Evolutionary conservation across 495 filamentous ascomycete species (phyloP), one percentile per base, ranked within the genome.

Genomic region (Aspergillus leporis): DNA sequence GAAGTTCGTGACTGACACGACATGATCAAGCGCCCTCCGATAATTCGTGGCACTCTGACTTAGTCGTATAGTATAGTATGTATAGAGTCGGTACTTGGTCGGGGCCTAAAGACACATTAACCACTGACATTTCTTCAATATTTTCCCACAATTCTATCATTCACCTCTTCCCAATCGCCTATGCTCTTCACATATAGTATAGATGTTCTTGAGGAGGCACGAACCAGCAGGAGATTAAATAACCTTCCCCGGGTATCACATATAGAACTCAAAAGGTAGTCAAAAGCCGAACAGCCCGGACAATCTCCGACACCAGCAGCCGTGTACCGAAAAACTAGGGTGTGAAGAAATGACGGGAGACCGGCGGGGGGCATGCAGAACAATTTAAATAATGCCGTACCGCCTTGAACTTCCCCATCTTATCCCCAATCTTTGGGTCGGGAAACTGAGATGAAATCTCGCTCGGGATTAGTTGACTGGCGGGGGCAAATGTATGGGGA

Each of bases 1-100:
- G 73, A 70, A 23, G 66, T 63, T 55, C 69, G 67, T 6, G 68
- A 55, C 23, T 67, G 41, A 56, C 74, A 77, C 38, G 71, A 62
- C 73, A 77, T 77, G 38, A 34, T 60, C 5, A 36, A 57, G 23
- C 56, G 21, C 12, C 12, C 3, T 22, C 5, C 28, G 28, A 25
- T 12, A 25, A 10, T n/a, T 46, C 13, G 7, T 18, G n/a, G 41
- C 38, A 46, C 5, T 9, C 25, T 3, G 9, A 6, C 2, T 19
- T 3, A 14, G 19, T 47, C 43, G 43, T 21, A 47, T 47, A 47
- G 9, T 21, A 47, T 47, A 47, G 9, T 21, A 47, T 47, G 3
- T 21, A 47, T 23, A 47, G 10, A 9, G 41, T 49, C 28, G 36
- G 52, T 25, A 30, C 34, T 55, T n/a, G 10, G 28, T 7, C 16